Conservation (phyloP, 768 basidiomycete species). For the Suillus discolor region DNA sequence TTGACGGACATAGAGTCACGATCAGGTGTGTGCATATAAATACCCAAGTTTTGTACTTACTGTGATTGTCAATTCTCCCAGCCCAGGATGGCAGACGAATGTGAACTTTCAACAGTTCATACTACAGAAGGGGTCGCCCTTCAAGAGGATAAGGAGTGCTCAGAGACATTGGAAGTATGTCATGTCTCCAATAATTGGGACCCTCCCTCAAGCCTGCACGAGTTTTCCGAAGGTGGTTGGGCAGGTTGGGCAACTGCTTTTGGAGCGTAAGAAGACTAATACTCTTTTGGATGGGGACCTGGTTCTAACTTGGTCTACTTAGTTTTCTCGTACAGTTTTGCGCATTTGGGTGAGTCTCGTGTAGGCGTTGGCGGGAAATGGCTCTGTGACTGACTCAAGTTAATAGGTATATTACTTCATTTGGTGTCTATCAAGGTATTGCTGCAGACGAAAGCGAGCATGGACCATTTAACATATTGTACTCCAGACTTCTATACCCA, state of each 20-base stretch:
- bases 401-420: not conserved
- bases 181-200: not conserved
- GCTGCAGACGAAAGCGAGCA: not conserved
- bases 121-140: not conserved
- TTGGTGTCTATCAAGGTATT: constrained; percentile 1
- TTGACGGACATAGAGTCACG: not conserved
- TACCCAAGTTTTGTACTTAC: not conserved
- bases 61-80: not conserved
- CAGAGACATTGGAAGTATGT: not conserved
- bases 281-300: no score
- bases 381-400: not conserved
- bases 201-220: not conserved
- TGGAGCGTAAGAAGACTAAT: not conserved
- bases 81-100: not conserved
- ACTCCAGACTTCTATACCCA: not conserved
- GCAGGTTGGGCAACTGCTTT: not conserved
- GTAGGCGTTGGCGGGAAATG: not conserved
- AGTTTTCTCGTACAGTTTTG: not conserved
- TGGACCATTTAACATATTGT: not conserved
- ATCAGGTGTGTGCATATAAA: not conserved
- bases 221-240: not conserved
- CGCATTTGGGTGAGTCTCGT: not conserved
- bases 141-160: not conserved
- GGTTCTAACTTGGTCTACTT: not conserved
- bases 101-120: not conserved